Evolutionary conservation across 2,329 filamentous ascomycete genomes (phyloP), one percentile per base, ranked within the genome.

Genomic region (Rhinocladiella similis): DNA sequence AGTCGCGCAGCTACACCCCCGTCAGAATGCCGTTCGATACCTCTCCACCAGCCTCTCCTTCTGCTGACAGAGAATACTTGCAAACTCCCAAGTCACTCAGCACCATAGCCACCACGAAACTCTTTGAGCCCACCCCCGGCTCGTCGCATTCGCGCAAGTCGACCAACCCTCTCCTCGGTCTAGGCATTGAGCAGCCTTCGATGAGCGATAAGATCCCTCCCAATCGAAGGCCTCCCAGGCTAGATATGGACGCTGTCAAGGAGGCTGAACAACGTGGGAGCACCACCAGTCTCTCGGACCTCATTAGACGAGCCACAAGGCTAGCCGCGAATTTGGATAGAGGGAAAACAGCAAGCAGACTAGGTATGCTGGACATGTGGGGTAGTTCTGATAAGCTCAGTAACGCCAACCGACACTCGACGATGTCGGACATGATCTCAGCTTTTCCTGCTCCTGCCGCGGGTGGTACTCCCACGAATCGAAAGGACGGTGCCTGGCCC

Each of bases 291-390:
- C 77, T 99, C 57, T 89, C 92, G 0, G 94, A 97, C 70, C 77
- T 99, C 58, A 97, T 99, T 64, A 83, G 85, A 67, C 84, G 94
- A 65, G 94, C 94, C 10, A 97, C 93, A 0, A 85, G 85, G 63
- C 77, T 97, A 36, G 93, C 92, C 14, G 84, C 90, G 0, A 91
- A 96, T 73, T 86, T 99, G 56, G 93, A 97, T 66, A 86, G 86
- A 63, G 93, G 93, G 12, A 87, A 75, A 63, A 86, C 85, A 18
- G 84, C 84, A 12, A 86, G 83, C 67, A 76, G 81, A 54, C 65
- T 83, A 5, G 81, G 80, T 16, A 70, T 82, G 62, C 65, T 81
- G 72, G 74, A 81, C 73, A 68, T 76, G 59, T 63, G 73, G n/a
- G 70, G 70, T 59, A 61, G 66, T 56, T 69, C 66, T 50, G 61